Evolutionary conservation across 2,329 filamentous ascomycete genomes (phyloP).

Genomic region (Arthrobotrys musiformis): DNA sequence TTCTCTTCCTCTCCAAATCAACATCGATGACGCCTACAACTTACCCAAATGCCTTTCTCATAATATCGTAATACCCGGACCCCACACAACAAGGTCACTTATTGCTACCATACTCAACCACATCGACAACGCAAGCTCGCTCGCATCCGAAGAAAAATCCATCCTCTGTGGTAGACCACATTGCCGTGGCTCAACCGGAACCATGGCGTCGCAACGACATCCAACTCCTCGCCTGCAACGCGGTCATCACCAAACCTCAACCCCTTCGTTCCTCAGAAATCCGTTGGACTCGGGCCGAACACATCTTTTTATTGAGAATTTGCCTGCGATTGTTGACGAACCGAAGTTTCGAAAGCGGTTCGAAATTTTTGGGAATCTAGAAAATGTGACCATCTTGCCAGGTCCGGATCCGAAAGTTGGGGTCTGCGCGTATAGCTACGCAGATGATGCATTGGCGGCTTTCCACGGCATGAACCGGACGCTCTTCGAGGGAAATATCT

Average conservation of each 20-base stretch:
- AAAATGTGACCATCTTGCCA: conserved; percentile 25
- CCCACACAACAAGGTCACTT: too few species aligned
- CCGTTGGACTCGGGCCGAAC: conserved; percentile 16
- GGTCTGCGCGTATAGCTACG: conserved; percentile 30
- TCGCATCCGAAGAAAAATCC: not conserved
- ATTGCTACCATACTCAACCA: too few species aligned
- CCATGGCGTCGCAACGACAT: conserved; percentile 43
- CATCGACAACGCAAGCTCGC: too few species aligned
- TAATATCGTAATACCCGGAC: not conserved
- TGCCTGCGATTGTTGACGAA: conserved; percentile 39
- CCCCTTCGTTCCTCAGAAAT: not conserved
- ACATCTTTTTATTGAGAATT: conserved; percentile 44
- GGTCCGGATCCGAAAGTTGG: conserved; percentile 31
- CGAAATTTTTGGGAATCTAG: conserved; percentile 46
- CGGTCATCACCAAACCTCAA: conserved; percentile 16
- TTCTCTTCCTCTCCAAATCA: not conserved
- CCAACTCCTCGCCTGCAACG: conserved; percentile 29
- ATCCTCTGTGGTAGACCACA: not conserved
- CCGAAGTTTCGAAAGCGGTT: conserved; percentile 47
- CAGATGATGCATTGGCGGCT: conserved; percentile 47
- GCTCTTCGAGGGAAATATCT: conserved; percentile 31
- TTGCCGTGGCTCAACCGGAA: not conserved
- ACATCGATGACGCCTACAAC: not conserved
- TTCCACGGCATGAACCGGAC: conserved; percentile 53
- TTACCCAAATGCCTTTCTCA: too few species aligned